These are phyloP conservation scores for Termitomyces sp. DNA, from an alignment of 768 basidiomycete genomes.

Conservation along the genomic window DNA sequence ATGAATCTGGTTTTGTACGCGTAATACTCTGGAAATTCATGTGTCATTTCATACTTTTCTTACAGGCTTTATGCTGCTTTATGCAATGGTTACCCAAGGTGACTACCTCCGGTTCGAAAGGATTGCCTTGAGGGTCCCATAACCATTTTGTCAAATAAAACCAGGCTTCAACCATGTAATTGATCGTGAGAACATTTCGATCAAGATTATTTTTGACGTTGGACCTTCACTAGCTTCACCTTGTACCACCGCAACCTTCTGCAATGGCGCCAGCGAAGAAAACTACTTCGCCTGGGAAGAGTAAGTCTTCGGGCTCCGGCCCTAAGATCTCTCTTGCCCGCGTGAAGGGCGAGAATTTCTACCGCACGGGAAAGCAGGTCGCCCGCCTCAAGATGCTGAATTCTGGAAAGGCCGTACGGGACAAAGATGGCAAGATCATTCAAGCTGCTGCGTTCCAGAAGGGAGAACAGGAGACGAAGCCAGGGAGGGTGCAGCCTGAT, in stretches of 20 bases:
- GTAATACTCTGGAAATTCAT: too few relatives aligned
- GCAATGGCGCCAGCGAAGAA: conserved; percentile 42
- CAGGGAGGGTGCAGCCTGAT: conserved; percentile 93
- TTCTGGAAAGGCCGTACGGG: conserved; percentile 87
- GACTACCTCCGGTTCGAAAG: too few relatives aligned
- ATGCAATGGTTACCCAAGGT: too few relatives aligned
- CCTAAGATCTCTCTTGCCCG: conserved; percentile 56
- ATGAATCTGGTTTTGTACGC: too few relatives aligned
- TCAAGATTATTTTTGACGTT: conserved; percentile 15
- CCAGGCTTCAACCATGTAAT: not conserved
- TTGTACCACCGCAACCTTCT: not conserved
- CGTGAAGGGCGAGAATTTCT: conserved; percentile 96
- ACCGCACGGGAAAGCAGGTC: conserved; percentile 91
- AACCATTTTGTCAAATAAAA: too few relatives aligned
- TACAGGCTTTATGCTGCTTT: too few relatives aligned
- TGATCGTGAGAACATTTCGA: conserved; percentile 15
- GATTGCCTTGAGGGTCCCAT: too few relatives aligned
- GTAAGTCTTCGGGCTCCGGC: conserved; percentile 41
- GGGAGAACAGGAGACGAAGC: conserved; percentile 86
- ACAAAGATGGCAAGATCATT: conserved; percentile 89
- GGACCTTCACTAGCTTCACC: not conserved
- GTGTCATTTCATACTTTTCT: too few relatives aligned
- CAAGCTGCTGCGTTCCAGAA: conserved; percentile 96
- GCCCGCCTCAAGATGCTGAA: conserved; percentile 86
- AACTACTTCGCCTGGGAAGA: conserved; percentile 31